Conservation (phyloP, 208 protist genomes). For the Angomonas deanei region DNA sequence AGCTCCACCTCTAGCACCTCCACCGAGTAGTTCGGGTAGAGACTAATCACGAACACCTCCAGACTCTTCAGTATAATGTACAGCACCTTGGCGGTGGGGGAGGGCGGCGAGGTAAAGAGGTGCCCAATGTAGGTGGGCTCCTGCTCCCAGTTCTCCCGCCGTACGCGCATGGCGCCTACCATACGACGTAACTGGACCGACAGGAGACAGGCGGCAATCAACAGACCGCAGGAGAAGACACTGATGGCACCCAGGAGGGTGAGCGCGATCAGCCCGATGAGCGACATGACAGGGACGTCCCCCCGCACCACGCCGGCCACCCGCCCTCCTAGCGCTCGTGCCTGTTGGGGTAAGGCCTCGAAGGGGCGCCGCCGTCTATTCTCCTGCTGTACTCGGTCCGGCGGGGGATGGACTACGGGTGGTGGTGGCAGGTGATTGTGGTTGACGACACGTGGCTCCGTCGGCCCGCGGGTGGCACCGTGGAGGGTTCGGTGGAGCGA, state of each 20-base stretch:
- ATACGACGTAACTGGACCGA: neutral
- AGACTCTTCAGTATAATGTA: slow-evolving; percentile 58
- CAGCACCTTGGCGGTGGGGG: slow-evolving; percentile 14
- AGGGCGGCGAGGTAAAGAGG: slow-evolving; percentile 8
- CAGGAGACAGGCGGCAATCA: neutral
- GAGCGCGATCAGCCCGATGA: neutral
- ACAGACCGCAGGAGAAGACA: neutral
- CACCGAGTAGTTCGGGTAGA: slow-evolving; percentile 64
- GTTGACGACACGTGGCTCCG: no score
- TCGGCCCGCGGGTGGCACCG: neutral
- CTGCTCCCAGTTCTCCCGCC: neutral
- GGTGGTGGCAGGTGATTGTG: neutral
- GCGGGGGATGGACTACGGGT: neutral
- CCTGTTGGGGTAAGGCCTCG: neutral
- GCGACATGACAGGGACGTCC: neutral
- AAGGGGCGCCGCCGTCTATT: neutral
- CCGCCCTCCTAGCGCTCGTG: neutral
- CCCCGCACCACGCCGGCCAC: neutral
- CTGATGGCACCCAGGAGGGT: neutral
- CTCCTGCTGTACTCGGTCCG: neutral
- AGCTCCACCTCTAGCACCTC: slow-evolving; percentile 60
- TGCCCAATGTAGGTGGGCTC: neutral
- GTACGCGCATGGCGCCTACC: neutral
- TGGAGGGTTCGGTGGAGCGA: slow-evolving; percentile 4
- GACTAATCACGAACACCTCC: slow-evolving; percentile 56